phyloP scores from a whole-genome alignment of 805 yeast genomes.

The Metschnikowia lunata region DNA sequence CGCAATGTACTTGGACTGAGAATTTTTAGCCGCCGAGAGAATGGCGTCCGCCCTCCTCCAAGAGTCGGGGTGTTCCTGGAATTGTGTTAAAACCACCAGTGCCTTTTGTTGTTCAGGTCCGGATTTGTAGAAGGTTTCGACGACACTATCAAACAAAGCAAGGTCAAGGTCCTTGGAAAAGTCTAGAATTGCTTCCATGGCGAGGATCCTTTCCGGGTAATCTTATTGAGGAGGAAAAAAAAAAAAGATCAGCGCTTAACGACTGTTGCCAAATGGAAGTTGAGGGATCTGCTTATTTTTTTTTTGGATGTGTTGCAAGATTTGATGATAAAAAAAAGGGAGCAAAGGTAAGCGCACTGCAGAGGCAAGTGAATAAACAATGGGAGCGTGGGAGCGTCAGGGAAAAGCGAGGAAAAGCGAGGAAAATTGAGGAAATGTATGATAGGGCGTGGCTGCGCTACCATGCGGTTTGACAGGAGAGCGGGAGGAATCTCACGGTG shows the following conservation, averaged over 20 bases:
- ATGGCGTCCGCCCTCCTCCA: constrained; percentile 94
- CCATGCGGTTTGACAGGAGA: too few relatives aligned
- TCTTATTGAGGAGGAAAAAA: neutral
- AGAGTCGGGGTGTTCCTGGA: constrained; percentile 91
- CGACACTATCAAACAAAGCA: constrained; percentile 73
- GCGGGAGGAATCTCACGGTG: too few relatives aligned
- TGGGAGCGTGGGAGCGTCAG: too few relatives aligned
- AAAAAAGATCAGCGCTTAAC: constrained; percentile 3
- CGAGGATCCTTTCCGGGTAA: neutral
- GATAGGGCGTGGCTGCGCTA: too few relatives aligned
- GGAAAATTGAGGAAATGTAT: too few relatives aligned
- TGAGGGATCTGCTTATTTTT: neutral
- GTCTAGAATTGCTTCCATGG: constrained; percentile 85
- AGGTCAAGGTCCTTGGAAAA: constrained; percentile 82
- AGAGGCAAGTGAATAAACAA: too few relatives aligned
- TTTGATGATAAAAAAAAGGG: too few relatives aligned
- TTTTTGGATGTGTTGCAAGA: too few relatives aligned
- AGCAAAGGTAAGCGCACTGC: too few relatives aligned
- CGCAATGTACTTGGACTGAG: constrained; percentile 92
- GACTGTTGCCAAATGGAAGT: neutral
- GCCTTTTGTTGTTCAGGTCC: constrained; percentile 69
- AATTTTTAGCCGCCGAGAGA: constrained; percentile 66
- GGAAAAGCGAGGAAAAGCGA: too few relatives aligned
- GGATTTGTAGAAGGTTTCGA: constrained; percentile 72
- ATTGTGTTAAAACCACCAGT: constrained; percentile 65